Conservation (phyloP, 2,329 filamentous ascomycete species). For the Venturia aucupariae region DNA sequence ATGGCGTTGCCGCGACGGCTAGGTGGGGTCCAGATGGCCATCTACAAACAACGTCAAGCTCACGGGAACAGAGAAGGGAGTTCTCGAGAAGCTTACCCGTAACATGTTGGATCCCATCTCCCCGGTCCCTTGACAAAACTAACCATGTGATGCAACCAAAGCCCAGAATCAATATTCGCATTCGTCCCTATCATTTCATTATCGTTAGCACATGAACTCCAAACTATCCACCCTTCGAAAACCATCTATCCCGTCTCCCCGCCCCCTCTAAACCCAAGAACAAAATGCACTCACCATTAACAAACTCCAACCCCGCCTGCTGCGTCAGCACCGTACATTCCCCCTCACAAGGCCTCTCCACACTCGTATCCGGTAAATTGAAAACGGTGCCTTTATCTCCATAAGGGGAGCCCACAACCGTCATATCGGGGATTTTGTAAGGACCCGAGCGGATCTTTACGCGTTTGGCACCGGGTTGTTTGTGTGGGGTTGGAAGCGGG, state of each 20-base stretch:
- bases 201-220: no score
- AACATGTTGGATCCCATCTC: conserved; percentile 5
- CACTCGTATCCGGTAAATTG: conserved; percentile 10
- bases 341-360: conserved; percentile 9
- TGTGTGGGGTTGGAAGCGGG: no score
- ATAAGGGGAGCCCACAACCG: not conserved
- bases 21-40: not conserved
- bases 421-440: conserved; percentile 14
- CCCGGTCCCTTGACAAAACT: conserved; percentile 9
- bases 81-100: no score
- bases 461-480: not conserved
- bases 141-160: conserved; percentile 13
- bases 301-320: conserved; percentile 8
- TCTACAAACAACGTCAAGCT: no score
- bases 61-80: no score
- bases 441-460: conserved; percentile 14
- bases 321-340: conserved; percentile 9
- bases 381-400: conserved; percentile 3
- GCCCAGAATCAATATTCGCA: conserved; percentile 11
- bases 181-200: not conserved
- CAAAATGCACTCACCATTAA: not conserved
- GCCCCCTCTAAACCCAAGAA: no score
- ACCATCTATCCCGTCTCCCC: no score
- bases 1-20: not conserved
- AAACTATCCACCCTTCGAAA: no score